Base-by-base conservation (phyloP, 805 yeast species). In the Metschnikowia colocasiae region DNA sequence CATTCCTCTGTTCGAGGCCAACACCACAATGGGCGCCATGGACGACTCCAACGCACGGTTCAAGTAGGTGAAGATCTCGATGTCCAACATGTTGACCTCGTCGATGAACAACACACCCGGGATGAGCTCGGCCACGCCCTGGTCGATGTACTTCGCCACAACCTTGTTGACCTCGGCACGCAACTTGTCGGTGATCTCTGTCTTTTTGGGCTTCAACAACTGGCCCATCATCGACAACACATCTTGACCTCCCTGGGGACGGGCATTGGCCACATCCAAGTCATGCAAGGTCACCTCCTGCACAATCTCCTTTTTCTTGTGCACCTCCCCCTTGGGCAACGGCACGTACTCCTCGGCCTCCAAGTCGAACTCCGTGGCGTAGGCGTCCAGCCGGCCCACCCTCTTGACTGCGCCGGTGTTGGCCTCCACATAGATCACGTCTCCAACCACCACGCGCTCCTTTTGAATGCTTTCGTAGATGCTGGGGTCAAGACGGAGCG, bases 271-370 rank as follows among this genome's bases (percentile, higher is more conserved):
- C 48, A 89, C 86, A 67, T 94, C 99, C 63, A 94, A 77, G 66
- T 94, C 99, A 65, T 94, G 97, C 58, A 94, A 77, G 3, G 98
- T 88, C 38, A 94, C 97, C 58, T 94, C 97, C 72, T 94, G 99
- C 18, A 94, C 96, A 59, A 92, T 90, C 69, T 94, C 98, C 67
- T 94, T 94, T 77, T 94, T 90, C 65, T 92, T 91, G 74, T 94
- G 99, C 38, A 94, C 96, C 68, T 94, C 99, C 45, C 99, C 99
- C 72, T 94, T 95, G 51, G 99, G 99, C 59, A 95, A 78, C 36
- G 99, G 97, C 19, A 94, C 98, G 67, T 94, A 94, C 70, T 94
- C 98, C 70, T 95, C 97, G 23, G 98, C 97, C 76, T 94, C 98
- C 50, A 95, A 79, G 68, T 94, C 99, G 59, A 91, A 94, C 71